Base-by-base conservation (phyloP, 441 rosid species). In the Omphalea diandra region DNA sequence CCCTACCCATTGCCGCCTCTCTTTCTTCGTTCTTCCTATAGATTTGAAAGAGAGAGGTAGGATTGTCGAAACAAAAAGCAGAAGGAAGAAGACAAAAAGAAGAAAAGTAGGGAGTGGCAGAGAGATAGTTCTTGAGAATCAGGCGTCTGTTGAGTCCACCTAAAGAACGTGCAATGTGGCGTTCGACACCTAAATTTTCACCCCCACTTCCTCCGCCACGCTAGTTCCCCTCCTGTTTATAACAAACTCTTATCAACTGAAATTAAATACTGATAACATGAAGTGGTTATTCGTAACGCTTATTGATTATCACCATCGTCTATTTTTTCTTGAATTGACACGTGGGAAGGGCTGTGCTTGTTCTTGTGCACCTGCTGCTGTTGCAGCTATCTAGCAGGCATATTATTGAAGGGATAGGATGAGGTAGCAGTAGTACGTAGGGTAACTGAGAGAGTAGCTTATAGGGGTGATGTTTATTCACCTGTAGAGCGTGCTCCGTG, bases 1-100 rank as follows among this genome's bases (percentile, higher is more conserved):
- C 56, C 65, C 44, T 69, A 55, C 36, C 77, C 79, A 76, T 79
- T 63, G 40, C 63, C n/a, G n/a, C 38, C 36, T 54, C 11, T 54
- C 14, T 38, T 57, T 27, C n/a, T n/a, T n/a, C n/a, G n/a, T 17
- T 24, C 61, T 36, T 14, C 33, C 12, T 6, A 11, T 32, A 35
- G 53, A 56, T 26, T 8, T 6, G 41, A 10, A 20, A 12, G 59
- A 10, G 29, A 9, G n/a, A 20, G 52, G 27, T 1, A n/a, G n/a
- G n/a, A n/a, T n/a, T n/a, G n/a, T n/a, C n/a, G n/a, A 43, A 32
- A 69, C 43, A 54, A 32, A 26, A 47, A 5, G 38, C 50, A 58
- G 32, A 11, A 10, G 27, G 7, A 65, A 58, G 67, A 22, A 65
- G 60, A 29, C 68, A 63, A 41, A 43, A 26, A 47, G 27, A 55